A percentile compares a stretch with the other conserved stretches of the same genome.
Evolutionary conservation across 495 filamentous ascomycete species (phyloP).

Genomic region (Hyaloscypha finlandica): DNA sequence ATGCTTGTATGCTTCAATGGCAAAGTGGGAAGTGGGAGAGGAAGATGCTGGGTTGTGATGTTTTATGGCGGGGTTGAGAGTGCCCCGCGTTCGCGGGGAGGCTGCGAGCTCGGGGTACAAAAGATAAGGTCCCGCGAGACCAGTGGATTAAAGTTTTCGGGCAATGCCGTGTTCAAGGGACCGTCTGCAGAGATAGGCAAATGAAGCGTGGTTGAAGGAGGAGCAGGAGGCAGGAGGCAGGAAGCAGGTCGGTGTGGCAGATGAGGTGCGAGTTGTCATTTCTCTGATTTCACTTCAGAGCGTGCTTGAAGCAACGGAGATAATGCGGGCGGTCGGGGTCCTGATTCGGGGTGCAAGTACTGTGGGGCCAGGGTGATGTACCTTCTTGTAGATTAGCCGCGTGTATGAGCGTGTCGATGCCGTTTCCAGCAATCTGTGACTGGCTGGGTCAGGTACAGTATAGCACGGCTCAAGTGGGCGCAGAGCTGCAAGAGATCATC

Average conservation of each 20-base stretch:
- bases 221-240: neutral
- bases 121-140: slow-evolving; percentile 20
- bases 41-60: neutral
- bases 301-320: neutral
- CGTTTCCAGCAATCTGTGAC: neutral
- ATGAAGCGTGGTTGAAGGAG: neutral
- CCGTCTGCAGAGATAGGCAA: neutral
- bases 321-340: neutral
- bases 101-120: neutral
- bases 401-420: neutral
- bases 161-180: neutral
- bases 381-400: neutral
- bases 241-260: neutral
- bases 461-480: neutral
- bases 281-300: neutral
- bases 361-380: neutral
- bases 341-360: neutral
- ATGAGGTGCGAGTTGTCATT: neutral
- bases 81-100: slow-evolving; percentile 19
- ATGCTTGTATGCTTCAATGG: neutral
- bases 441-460: neutral
- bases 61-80: slow-evolving; percentile 22
- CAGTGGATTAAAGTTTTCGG: slow-evolving; percentile 2
- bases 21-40: neutral
- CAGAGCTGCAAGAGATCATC: neutral